phyloP scores from a whole-genome alignment of 345 rosid genomes.

The Sisymbrium altissimum region DNA sequence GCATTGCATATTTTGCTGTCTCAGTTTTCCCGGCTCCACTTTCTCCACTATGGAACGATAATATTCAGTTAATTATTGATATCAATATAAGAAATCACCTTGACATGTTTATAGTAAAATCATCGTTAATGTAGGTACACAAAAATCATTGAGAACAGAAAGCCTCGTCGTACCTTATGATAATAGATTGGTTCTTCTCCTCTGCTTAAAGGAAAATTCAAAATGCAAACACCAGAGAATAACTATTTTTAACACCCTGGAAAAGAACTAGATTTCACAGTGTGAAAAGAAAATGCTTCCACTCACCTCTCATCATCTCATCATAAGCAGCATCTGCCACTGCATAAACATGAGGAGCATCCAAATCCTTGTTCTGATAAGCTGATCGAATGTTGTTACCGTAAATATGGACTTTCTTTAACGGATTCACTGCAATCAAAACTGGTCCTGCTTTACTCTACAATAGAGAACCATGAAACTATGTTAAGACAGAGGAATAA shows the following conservation, averaged over 20 bases:
- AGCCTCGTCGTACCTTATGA: constrained; percentile 58
- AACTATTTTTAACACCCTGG: background rate
- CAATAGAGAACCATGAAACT: constrained; percentile 7
- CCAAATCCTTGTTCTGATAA: constrained; percentile 54
- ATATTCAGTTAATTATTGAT: background rate
- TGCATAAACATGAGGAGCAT: constrained; percentile 78
- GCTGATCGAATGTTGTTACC: constrained; percentile 48
- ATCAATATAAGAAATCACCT: background rate
- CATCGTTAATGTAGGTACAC: background rate
- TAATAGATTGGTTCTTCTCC: constrained; percentile 75
- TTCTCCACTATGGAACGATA: constrained; percentile 65
- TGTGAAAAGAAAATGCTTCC: constrained; percentile 1
- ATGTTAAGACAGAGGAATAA: background rate
- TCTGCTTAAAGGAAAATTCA: constrained; percentile 40
- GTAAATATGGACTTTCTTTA: constrained; percentile 58
- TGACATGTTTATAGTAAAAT: background rate
- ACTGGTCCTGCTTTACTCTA: constrained; percentile 95
- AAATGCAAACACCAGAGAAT: background rate
- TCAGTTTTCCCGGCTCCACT: constrained; percentile 98
- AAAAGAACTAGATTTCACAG: background rate
- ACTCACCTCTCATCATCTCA: constrained; percentile 87
- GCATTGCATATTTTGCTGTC: constrained; percentile 87
- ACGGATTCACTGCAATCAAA: constrained; percentile 82
- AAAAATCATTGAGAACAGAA: background rate
- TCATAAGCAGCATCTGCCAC: constrained; percentile 67